Evolutionary conservation across 73 alveolate species (phyloP).

Genomic region (Durusdinium trenchii): DNA sequence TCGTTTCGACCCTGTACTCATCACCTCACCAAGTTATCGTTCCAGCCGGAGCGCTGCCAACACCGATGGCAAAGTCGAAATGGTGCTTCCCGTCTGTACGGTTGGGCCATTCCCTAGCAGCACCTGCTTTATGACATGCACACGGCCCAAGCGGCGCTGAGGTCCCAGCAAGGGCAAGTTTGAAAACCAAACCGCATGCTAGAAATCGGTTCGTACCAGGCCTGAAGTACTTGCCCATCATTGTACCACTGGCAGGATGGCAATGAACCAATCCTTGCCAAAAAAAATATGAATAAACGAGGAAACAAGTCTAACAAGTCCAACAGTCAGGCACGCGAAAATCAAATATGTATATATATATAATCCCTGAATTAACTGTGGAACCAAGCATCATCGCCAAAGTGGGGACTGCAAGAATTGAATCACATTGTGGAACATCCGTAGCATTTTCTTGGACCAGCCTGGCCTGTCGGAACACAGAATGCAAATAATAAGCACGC

Average conservation of each 20-base stretch:
- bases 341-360: not conserved
- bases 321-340: not conserved
- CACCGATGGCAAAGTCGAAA: constrained; percentile 32
- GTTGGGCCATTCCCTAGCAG: constrained; percentile 30
- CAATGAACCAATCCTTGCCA: constrained; percentile 33
- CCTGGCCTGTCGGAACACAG: not conserved
- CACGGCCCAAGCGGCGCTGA: not conserved
- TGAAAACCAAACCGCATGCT: too few species aligned
- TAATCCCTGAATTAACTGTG: too few species aligned
- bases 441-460: constrained; percentile 20
- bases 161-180: too few species aligned
- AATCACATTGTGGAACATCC: constrained; percentile 23
- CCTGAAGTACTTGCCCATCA: constrained; percentile 64
- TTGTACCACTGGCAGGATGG: constrained; percentile 46
- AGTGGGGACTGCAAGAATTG: constrained; percentile 20
- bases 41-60: constrained; percentile 3
- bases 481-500: not conserved
- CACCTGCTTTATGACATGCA: not conserved
- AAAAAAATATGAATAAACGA: not conserved
- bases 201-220: too few species aligned
- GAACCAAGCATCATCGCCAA: constrained; percentile 20
- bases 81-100: not conserved
- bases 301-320: not conserved
- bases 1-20: too few species aligned
- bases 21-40: not conserved